A percentile compares a stretch with the other conserved stretches of the same genome.
phyloP scores from a whole-genome alignment of 169 alveolate species.

The Plasmodium billcollinsi region DNA sequence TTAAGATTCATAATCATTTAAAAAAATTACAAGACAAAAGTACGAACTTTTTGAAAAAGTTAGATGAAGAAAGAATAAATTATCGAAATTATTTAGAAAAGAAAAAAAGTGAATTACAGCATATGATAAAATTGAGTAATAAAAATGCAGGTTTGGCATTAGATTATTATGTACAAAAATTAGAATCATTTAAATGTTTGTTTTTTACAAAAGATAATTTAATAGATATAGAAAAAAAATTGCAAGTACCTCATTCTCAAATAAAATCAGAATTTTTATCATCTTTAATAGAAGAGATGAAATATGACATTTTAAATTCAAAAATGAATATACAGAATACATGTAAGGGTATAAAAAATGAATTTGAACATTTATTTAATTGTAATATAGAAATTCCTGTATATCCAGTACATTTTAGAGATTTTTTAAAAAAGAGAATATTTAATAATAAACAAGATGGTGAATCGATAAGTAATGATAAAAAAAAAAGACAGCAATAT shows the following conservation, averaged over 20 bases:
- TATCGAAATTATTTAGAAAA: slow-evolving; percentile 54
- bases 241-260: slow-evolving; percentile 68
- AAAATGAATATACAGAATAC: slow-evolving; percentile 17
- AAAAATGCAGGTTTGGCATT: slow-evolving; percentile 66
- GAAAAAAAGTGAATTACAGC: slow-evolving; percentile 67
- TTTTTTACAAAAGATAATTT: slow-evolving; percentile 69
- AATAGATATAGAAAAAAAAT: slow-evolving; percentile 54
- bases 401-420: slow-evolving; percentile 63
- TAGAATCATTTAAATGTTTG: slow-evolving; percentile 67
- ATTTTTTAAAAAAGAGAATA: slow-evolving; percentile 39
- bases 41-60: slow-evolving; percentile 33
- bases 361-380: slow-evolving; percentile 45
- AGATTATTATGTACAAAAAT: slow-evolving; percentile 58
- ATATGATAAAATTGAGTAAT: slow-evolving; percentile 66
- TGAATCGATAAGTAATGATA: slow-evolving; percentile 2
- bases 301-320: slow-evolving; percentile 18
- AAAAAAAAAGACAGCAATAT: slow-evolving; percentile 28
- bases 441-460: neutral
- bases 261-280: slow-evolving; percentile 51
- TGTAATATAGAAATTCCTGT: slow-evolving; percentile 33
- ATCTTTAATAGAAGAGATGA: slow-evolving; percentile 15
- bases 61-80: slow-evolving; percentile 68
- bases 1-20: slow-evolving; percentile 24
- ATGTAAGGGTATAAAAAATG: slow-evolving; percentile 24
- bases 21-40: slow-evolving; percentile 62